Conservation (phyloP, 176 grass and related monocot species). For the Guadua angustifolia region DNA sequence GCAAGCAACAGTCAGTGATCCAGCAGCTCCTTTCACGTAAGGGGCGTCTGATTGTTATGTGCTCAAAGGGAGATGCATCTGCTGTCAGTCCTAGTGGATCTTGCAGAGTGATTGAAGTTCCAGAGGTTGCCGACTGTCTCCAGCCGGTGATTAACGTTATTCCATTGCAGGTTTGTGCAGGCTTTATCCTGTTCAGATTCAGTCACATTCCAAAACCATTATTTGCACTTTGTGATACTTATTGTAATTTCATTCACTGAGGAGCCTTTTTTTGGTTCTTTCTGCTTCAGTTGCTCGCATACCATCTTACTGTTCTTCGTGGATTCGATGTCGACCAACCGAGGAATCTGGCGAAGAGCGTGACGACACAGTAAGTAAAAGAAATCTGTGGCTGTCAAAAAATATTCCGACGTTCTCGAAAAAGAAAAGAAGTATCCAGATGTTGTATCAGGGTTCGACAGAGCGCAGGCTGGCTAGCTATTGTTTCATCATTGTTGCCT, state of each 20-base stretch:
- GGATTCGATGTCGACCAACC: slow-evolving; percentile 78
- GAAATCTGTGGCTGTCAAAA: not conserved
- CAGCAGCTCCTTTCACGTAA: slow-evolving; percentile 94
- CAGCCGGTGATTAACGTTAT: slow-evolving; percentile 94
- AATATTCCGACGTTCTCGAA: not conserved
- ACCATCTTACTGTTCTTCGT: slow-evolving; percentile 78
- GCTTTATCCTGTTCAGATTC: not conserved
- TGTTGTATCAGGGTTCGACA: not conserved
- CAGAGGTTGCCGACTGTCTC: slow-evolving; percentile 70
- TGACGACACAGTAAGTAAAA: slow-evolving; percentile 60
- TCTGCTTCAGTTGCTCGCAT: slow-evolving; percentile 65
- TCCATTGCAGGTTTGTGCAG: slow-evolving; percentile 70
- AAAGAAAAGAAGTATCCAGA: not conserved
- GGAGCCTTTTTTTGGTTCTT: not conserved
- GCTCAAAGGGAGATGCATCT: slow-evolving; percentile 66
- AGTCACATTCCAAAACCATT: not conserved
- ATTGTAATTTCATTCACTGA: not conserved
- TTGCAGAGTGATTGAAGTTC: slow-evolving; percentile 82
- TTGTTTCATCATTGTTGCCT: not conserved
- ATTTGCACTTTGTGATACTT: not conserved
- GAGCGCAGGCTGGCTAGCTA: not conserved
- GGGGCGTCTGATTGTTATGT: slow-evolving; percentile 82
- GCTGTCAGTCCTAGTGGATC: slow-evolving; percentile 60
- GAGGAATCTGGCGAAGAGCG: slow-evolving; percentile 88
- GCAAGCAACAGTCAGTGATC: slow-evolving; percentile 92